Evolutionary conservation across 129 eudicot genomes (phyloP).

Genomic region (Pseudognaphalium luteoalbum): DNA sequence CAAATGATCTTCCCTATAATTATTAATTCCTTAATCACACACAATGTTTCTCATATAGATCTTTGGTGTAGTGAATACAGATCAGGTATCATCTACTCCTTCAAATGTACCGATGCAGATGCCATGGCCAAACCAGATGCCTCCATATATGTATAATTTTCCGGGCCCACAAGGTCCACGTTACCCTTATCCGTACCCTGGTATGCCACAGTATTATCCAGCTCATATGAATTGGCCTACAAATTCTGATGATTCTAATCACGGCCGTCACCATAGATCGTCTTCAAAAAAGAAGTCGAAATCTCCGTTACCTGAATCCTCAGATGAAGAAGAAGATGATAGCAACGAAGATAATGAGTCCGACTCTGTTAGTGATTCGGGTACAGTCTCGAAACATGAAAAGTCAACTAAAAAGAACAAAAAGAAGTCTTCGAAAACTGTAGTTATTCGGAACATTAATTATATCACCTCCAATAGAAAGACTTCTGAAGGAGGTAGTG

Average conservation of each 20-base stretch:
- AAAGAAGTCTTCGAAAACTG: slow-evolving; percentile 84
- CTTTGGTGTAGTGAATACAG: slow-evolving; percentile 45
- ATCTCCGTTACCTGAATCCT: slow-evolving; percentile 34
- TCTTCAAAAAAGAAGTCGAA: slow-evolving; percentile 69
- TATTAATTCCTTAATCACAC: slow-evolving; percentile 2
- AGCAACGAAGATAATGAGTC: slow-evolving; percentile 47
- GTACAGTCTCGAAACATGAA: slow-evolving; percentile 47
- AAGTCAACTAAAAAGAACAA: slow-evolving; percentile 54
- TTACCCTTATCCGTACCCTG: slow-evolving; percentile 65
- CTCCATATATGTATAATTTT: slow-evolving; percentile 76
- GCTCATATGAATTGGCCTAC: slow-evolving; percentile 72
- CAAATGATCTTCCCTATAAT: not conserved
- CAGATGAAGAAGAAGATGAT: slow-evolving; percentile 55
- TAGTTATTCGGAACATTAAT: slow-evolving; percentile 90
- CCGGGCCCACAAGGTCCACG: slow-evolving; percentile 65
- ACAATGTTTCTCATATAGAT: slow-evolving; percentile 15
- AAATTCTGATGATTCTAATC: slow-evolving; percentile 49
- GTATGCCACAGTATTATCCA: slow-evolving; percentile 76
- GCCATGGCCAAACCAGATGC: slow-evolving; percentile 88
- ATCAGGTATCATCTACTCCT: slow-evolving; percentile 49
- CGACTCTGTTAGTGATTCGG: slow-evolving; percentile 51
- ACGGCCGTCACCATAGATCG: slow-evolving; percentile 52
- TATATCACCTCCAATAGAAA: slow-evolving; percentile 79
- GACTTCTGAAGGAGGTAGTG: slow-evolving; percentile 60
- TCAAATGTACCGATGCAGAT: slow-evolving; percentile 57